Evolutionary conservation across 345 rosid genomes (phyloP), one percentile per base, ranked within the genome.

Genomic region (Syzygium aqueum): DNA sequence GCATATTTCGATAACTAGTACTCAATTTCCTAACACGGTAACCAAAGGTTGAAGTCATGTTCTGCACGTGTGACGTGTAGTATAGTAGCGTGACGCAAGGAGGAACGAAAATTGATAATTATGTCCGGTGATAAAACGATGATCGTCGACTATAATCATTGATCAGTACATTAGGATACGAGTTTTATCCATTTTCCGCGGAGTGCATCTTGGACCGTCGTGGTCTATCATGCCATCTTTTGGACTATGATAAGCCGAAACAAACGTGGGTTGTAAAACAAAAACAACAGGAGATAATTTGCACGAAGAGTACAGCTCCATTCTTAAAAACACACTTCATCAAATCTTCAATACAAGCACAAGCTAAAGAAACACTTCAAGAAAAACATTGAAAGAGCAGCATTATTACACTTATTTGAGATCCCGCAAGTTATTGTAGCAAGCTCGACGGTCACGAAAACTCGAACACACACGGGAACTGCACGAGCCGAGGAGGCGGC

Each of bases 361-460:
- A 28, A 51, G 25, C 16, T 50, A 46, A 49, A 50, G 54, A 86
- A 43, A 22, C 23, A 56, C 30, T 37, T 33, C 25, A 33, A 73
- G 25, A 2, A 46, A 73, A 33, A 73, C 49, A 22, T 1, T 19
- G 49, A 30, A 33, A 33, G 25, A 22, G 25, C 80, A 67, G 3
- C 80, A 17, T 19, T 33, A 33, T 22, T 73, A 9, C 43, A 30
- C 3, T 67, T 67, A 30, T 67, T 67, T 40, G 30, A 30, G 43
- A 30, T 67, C 78, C 78, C 33, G 43, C 23, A 30, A 30, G 43
- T 30, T 65, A 16, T n/a, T n/a, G n/a, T 65, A 17, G 30, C 16
- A 10, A 30, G 23, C 78, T 67, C 1, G 3, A 65, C 43, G 0
- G 8, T 2, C 23, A 6, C 0, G 2, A 67, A 67, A 0, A 17